Base-by-base conservation (phyloP, 306 rosid genomes). In the Oemleria cerasiformis region DNA sequence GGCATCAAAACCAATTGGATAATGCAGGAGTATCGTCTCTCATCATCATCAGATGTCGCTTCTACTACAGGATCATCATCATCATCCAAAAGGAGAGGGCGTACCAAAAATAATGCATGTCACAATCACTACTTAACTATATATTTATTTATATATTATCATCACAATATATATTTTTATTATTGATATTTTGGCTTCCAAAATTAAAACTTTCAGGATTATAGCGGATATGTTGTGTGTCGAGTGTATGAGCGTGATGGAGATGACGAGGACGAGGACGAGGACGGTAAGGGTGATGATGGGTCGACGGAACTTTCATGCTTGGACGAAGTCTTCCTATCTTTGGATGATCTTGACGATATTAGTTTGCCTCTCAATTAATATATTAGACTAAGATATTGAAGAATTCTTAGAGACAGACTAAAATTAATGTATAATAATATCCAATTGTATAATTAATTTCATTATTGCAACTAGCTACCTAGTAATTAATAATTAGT, bases 291-390 rank as follows among this genome's bases (percentile, higher is more conserved):
- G n/a, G n/a, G n/a, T n/a, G 72, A 78, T 3, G 85, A 78, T 7
- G 96, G 78, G 43, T 88, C 96, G 65, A 79, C 84, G 5, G 94
- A 91, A 71, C 90, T 93, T 23, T 93, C 98, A 4, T 88, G 95
- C 82, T 85, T 94, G 95, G 98, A 94, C 75, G 97, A 94, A 80
- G 98, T 94, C 71, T 94, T 91, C 87, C 83, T 91, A 70, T 84
- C 97, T 44, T 77, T 94, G 84, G 98, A 94, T 67, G 98, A 94
- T 87, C 96, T 94, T 63, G 97, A 94, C 0, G 98, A 94, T 84
- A 87, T 94, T 53, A 89, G 98, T 75, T 78, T 89, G 72, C 98
- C 98, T 30, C 36, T 30, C 56, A 86, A 83, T 86, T 79, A 59
- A 15, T 45, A 51, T 51, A 51, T n/a, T 51, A n/a, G 57, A 51